Base-by-base conservation (phyloP, 148 eudicot genomes). In the Euryodendron excelsum region DNA sequence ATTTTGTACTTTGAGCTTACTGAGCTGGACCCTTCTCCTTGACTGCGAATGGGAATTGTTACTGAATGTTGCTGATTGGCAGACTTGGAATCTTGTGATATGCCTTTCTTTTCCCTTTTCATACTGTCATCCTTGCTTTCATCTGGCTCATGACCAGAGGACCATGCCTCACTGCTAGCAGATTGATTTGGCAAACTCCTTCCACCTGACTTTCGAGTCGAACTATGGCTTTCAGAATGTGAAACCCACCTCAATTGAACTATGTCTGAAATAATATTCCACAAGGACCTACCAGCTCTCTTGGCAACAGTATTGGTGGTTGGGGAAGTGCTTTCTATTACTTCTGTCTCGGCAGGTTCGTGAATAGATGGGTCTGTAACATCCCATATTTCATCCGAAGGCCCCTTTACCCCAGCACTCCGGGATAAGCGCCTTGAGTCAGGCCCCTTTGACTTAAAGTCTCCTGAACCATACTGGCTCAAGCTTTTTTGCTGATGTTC, bases 211-310 rank as follows among this genome's bases (percentile, higher is more conserved):
- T 90, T 92, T 21, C 69, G 80, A 61, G 88, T 69, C 28, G 90
- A 79, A 68, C 70, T 88, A 41, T 82, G 88, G 74, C 78, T 84
- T 81, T 88, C 88, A 66, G 94, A 80, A 74, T 53, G 88, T 53
- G 86, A 65, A 64, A 78, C 76, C 96, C 98, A 91, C 44, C 82
- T 81, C 62, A 92, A 75, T 73, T 79, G 87, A 88, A 91, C 80
- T 50, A 89, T 69, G 87, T 90, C 89, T 47, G 81, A 79, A 55
- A 96, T 83, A 14, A 84, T 30, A 73, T 86, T 90, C 94, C 93
- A 93, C 73, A 96, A 73, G 39, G 96, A 90, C 83, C 88, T 93
- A 33, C 99, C 97, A 56, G 79, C 87, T 86, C 96, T 90, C 85
- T 77, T 89, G 71, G 60, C 81, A 73, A 84, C 45, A 23, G 50